phyloP scores from a whole-genome alignment of 2,329 filamentous ascomycete species.

The Hypomyces perniciosus region DNA sequence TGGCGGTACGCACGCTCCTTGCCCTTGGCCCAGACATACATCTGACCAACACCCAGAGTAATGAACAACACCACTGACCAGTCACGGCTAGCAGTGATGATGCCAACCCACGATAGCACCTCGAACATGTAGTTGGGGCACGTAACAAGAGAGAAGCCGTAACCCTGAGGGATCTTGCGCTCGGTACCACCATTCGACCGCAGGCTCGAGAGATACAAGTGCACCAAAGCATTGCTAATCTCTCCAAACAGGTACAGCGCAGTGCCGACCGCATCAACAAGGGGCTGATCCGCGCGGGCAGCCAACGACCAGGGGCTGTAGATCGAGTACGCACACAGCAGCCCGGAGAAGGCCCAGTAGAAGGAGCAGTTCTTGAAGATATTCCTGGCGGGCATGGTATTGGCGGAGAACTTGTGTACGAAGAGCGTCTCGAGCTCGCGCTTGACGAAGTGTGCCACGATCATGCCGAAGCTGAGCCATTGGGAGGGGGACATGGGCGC shows the following conservation, averaged over 20 bases:
- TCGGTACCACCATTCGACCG: constrained; percentile 76
- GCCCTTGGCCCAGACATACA: constrained; percentile 82
- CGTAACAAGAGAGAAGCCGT: constrained; percentile 81
- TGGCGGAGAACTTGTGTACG: constrained; percentile 88
- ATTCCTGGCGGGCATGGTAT: constrained; percentile 86
- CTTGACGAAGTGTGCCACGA: constrained; percentile 84
- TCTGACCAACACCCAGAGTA: constrained; percentile 64
- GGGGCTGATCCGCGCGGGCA: constrained; percentile 42
- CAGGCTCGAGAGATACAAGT: constrained; percentile 71
- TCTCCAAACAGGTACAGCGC: constrained; percentile 73
- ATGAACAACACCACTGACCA: constrained; percentile 75
- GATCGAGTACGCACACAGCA: constrained; percentile 76
- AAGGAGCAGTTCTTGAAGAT: constrained; percentile 93
- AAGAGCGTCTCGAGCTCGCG: constrained; percentile 92
- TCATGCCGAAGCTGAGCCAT: constrained; percentile 65
- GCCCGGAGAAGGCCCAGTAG: constrained; percentile 83
- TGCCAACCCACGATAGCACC: constrained; percentile 75
- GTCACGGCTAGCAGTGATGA: constrained; percentile 74
- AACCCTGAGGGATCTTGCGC: constrained; percentile 78
- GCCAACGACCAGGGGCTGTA: constrained; percentile 66
- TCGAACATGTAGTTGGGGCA: constrained; percentile 99
- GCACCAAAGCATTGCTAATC: constrained; percentile 71
- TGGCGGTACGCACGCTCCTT: constrained; percentile 88
- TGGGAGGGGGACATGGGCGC: constrained; percentile 59
- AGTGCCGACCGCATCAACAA: constrained; percentile 60